Conservation (phyloP, 1,139 yeast species). For the Trichomonascaceae sp. region DNA sequence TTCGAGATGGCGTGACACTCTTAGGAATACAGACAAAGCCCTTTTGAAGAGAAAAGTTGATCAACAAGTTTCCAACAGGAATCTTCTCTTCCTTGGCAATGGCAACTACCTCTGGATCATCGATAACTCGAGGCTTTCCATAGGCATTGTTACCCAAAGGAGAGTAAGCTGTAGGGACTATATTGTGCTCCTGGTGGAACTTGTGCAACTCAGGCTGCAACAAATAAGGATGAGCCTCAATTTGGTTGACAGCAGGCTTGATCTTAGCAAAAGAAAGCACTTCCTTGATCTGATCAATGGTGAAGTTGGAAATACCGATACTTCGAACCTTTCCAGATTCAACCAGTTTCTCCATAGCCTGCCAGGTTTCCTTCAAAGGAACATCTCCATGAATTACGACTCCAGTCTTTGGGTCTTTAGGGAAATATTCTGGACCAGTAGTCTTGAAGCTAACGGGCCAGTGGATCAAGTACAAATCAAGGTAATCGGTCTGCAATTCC, state of each 20-base stretch:
- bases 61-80: slow-evolving; percentile 55
- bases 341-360: slow-evolving; percentile 57
- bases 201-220: slow-evolving; percentile 64
- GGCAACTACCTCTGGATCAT: slow-evolving; percentile 24
- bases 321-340: slow-evolving; percentile 58
- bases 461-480: slow-evolving; percentile 61
- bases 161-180: slow-evolving; percentile 75
- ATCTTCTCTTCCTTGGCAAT: slow-evolving; percentile 52
- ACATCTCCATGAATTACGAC: slow-evolving; percentile 57
- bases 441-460: slow-evolving; percentile 59
- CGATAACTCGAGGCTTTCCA: slow-evolving; percentile 21
- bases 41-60: slow-evolving; percentile 67
- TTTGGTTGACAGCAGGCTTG: slow-evolving; percentile 73
- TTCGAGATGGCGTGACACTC: slow-evolving; percentile 55
- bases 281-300: slow-evolving; percentile 64
- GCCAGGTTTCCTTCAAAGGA: slow-evolving; percentile 71
- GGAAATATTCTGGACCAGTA: slow-evolving; percentile 44
- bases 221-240: slow-evolving; percentile 86
- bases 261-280: slow-evolving; percentile 63
- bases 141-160: slow-evolving; percentile 44
- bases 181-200: slow-evolving; percentile 52
- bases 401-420: slow-evolving; percentile 64
- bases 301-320: slow-evolving; percentile 79
- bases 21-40: slow-evolving; percentile 68
- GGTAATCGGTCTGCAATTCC: slow-evolving; percentile 59